Conservation (phyloP, 805 yeast species). For the Candida pini region DNA sequence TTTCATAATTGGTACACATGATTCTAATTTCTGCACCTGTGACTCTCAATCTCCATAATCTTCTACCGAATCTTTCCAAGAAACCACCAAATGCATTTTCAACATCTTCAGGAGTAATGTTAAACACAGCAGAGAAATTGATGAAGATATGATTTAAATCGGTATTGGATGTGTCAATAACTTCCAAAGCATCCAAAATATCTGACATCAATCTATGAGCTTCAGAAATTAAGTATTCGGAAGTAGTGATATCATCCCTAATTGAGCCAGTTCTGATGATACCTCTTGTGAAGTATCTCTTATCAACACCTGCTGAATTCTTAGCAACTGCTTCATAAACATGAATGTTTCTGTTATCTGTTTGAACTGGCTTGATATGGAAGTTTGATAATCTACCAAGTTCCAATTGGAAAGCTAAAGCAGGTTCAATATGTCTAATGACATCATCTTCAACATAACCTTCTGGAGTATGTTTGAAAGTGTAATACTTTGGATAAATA, state of each 20-base stretch:
- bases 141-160: constrained; percentile 96
- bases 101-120: constrained; percentile 90
- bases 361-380: constrained; percentile 88
- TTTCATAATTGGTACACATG: constrained; percentile 82
- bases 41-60: constrained; percentile 93
- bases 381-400: constrained; percentile 91
- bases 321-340: constrained; percentile 96
- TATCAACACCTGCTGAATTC: constrained; percentile 81
- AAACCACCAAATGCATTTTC: constrained; percentile 97
- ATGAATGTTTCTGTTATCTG: constrained; percentile 95
- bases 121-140: constrained; percentile 93
- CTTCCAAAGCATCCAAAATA: constrained; percentile 89
- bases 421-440: constrained; percentile 97
- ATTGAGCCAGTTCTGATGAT: constrained; percentile 94
- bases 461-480: constrained; percentile 51
- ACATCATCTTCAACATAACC: constrained; percentile 81
- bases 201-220: constrained; percentile 95
- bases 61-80: constrained; percentile 94
- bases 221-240: constrained; percentile 92
- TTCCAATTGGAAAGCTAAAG: constrained; percentile 95
- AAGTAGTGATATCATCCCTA: constrained; percentile 86
- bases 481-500: constrained; percentile 89
- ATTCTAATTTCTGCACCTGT: constrained; percentile 97
- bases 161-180: constrained; percentile 89
- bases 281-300: constrained; percentile 95